Evolutionary conservation across 768 basidiomycete genomes (phyloP).

Genomic region (Suillus occidentalis): DNA sequence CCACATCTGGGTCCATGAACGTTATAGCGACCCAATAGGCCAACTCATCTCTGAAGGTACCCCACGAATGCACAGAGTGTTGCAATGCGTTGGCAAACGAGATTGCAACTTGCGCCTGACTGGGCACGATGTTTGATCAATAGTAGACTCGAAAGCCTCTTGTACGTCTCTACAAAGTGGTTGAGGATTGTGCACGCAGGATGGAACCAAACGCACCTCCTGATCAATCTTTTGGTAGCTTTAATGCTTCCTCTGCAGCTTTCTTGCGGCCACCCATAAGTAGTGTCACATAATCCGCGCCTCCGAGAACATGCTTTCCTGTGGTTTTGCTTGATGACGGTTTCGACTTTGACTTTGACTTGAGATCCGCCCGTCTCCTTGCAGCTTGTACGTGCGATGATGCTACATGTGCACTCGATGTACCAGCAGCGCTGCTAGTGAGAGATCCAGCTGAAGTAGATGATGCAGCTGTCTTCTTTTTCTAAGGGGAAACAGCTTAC

Average conservation of each 20-base stretch:
- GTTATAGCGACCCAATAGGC: background rate
- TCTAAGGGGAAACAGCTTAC: conserved; percentile 16
- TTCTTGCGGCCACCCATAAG: conserved; percentile 71
- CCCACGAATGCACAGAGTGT: background rate
- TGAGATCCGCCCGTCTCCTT: conserved; percentile 29
- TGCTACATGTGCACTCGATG: background rate
- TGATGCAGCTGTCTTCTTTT: conserved; percentile 20
- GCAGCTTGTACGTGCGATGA: conserved; percentile 19
- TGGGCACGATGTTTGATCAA: background rate
- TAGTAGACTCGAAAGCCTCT: background rate
- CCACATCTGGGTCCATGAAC: background rate
- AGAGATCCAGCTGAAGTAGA: conserved; percentile 9
- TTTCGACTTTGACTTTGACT: conserved; percentile 19
- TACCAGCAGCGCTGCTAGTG: background rate
- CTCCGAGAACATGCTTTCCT: conserved; percentile 57
- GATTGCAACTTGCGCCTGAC: background rate
- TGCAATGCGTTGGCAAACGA: background rate
- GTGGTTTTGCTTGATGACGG: background rate
- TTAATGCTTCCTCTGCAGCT: conserved; percentile 64
- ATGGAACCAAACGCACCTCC: conserved; percentile 41
- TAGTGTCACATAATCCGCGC: conserved; percentile 74
- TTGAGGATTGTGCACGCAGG: conserved; percentile 73
- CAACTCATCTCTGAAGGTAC: background rate
- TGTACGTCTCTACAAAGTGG: conserved; percentile 54
- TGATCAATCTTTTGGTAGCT: conserved; percentile 41